Conservation (phyloP, 257 asterid species). For the Coffea canephora region DNA sequence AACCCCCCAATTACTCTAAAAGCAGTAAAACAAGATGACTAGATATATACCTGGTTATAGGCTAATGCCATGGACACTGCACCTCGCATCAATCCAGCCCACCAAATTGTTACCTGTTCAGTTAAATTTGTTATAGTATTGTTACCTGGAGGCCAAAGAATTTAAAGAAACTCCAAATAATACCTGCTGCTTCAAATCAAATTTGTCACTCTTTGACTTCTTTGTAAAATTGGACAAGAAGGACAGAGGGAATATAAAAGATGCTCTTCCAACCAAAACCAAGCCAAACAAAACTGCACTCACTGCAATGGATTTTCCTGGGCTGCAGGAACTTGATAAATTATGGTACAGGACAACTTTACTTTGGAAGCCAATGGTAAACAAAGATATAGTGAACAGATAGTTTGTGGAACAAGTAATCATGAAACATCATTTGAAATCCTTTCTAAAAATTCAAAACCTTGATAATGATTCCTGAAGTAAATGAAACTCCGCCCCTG, state of each 20-base stretch:
- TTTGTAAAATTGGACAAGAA: constrained; percentile 78
- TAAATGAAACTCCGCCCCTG: too few relatives aligned
- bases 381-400: not conserved
- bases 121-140: constrained; percentile 3
- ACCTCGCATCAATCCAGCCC: constrained; percentile 99
- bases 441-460: not conserved
- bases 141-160: constrained; percentile 10
- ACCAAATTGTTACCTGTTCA: constrained; percentile 79
- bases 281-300: constrained; percentile 86
- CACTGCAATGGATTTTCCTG: constrained; percentile 55
- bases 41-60: constrained; percentile 71
- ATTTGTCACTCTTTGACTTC: constrained; percentile 60
- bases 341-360: not conserved
- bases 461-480: too few relatives aligned
- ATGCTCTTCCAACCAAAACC: constrained; percentile 87
- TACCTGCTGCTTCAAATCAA: constrained; percentile 78
- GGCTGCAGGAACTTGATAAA: constrained; percentile 40
- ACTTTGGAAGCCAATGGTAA: not conserved
- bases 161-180: constrained; percentile 25
- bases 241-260: constrained; percentile 92
- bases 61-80: constrained; percentile 99
- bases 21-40: not conserved
- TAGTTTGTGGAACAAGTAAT: too few relatives aligned
- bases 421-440: not conserved
- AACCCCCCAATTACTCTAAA: not conserved